Conservation (phyloP, 2,329 filamentous ascomycete genomes). For the Allantophomopsis cytisporea region DNA sequence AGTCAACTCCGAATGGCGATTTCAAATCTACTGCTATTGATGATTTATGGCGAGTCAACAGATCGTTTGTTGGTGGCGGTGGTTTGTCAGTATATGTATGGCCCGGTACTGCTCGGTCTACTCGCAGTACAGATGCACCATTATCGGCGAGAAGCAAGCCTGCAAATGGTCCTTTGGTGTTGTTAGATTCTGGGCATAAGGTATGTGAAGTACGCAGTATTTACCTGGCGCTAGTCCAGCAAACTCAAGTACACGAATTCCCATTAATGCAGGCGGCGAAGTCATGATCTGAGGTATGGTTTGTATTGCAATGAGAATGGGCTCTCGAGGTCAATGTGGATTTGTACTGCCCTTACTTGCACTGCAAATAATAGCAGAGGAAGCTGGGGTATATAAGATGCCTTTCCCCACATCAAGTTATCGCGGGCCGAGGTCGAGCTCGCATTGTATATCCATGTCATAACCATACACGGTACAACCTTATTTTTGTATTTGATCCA, state of each 20-base stretch:
- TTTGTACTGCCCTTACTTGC: too few relatives aligned
- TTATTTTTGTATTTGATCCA: too few relatives aligned
- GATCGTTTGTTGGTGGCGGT: slow-evolving; percentile 46
- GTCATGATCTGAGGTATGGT: slow-evolving; percentile 6
- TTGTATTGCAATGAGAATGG: too few relatives aligned
- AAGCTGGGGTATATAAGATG: too few relatives aligned
- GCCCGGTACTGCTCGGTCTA: slow-evolving; percentile 52
- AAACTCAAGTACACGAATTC: slow-evolving; percentile 51
- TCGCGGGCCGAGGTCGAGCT: too few relatives aligned
- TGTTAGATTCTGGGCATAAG: neutral
- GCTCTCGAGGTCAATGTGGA: too few relatives aligned
- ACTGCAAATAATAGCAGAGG: too few relatives aligned
- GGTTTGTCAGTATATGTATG: slow-evolving; percentile 22
- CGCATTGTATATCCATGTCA: too few relatives aligned
- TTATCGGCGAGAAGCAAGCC: slow-evolving; percentile 83
- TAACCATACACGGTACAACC: too few relatives aligned
- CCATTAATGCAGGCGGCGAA: slow-evolving; percentile 30
- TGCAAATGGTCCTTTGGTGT: slow-evolving; percentile 60
- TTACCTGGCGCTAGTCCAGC: slow-evolving; percentile 46
- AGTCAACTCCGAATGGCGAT: slow-evolving; percentile 40
- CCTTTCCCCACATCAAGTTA: too few relatives aligned
- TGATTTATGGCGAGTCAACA: slow-evolving; percentile 67
- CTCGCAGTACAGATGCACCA: slow-evolving; percentile 74
- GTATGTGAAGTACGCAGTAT: neutral
- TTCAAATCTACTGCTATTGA: slow-evolving; percentile 76